Percentiles rank a stretch among this genome's conserved stretches.
phyloP scores from a whole-genome alignment of 352 stramenopile genomes.

The Phytophthora ohioensis region DNA sequence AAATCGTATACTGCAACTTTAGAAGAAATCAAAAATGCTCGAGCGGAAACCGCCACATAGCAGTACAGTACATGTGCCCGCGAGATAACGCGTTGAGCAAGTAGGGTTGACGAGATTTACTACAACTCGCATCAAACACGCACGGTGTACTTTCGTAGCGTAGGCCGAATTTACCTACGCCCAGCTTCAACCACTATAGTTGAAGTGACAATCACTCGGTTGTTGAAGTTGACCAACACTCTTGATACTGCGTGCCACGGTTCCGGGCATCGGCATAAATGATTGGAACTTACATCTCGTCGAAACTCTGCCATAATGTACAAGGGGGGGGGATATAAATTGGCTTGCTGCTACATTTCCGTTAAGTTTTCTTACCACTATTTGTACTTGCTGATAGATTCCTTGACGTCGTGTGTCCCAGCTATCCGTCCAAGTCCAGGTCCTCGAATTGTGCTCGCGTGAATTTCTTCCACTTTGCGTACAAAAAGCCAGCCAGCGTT shows the following conservation, averaged over 20 bases:
- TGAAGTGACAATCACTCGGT: constrained; percentile 16
- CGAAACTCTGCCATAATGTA: no score
- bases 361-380: constrained; percentile 15
- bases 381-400: constrained; percentile 21
- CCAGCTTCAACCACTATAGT: background rate
- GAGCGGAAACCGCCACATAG: background rate
- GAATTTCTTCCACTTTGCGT: constrained; percentile 58
- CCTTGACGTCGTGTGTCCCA: background rate
- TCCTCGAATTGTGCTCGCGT: constrained; percentile 51
- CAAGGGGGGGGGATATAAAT: background rate
- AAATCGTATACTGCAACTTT: background rate
- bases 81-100: no score
- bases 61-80: no score
- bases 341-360: constrained; percentile 7
- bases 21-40: background rate
- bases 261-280: no score
- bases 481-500: constrained; percentile 44
- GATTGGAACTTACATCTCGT: no score
- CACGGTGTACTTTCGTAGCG: no score
- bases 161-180: no score
- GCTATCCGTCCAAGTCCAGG: constrained; percentile 30
- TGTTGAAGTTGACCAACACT: constrained; percentile 8
- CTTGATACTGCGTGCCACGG: background rate
- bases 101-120: no score
- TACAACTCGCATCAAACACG: no score